Base-by-base conservation (phyloP, 805 yeast species). In the Wickerhamiella sergipiensis region DNA sequence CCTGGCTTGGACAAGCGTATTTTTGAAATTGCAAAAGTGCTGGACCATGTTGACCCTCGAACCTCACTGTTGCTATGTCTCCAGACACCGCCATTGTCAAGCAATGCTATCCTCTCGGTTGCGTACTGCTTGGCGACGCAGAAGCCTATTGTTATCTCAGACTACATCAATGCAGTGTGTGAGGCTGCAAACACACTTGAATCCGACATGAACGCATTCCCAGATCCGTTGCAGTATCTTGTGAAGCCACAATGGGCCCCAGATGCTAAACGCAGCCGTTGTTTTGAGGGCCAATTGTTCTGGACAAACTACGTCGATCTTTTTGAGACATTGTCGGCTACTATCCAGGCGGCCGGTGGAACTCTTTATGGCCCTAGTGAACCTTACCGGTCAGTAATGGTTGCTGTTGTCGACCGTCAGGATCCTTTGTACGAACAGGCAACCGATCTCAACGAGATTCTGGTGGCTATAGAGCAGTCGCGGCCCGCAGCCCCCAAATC, bases 261-360 rank as follows among this genome's bases (percentile, higher is more conserved):
- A 0, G 59, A 63, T 24, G 49, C 59, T 2, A 19, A 8, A 6
- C 58, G 75, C 18, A 8, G 15, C 1, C 38, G 51, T 0, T 48
- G 69, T 6, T 55, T 70, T 38, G 46, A 53, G 1, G 59, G 59
- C 0, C 40, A 55, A n/a, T 33, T 50, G 0, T 64, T 71, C 43
- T 46, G 64, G 2, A 60, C 64, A 48, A 50, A 59, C 10, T 64
- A 61, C 40, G 15, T 45, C 17, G 48, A 45, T 1, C 66, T 61
- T 29, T 57, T 45, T 23, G 59, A 54, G 0, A 55, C 57, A 2
- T 47, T 69, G 19, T 44, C 52, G 3, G 57, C 59, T 0, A 59
- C 61, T 0, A 50, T 70, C 13, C 46, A 54, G 10, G 56, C 57
- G 6, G 66, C 64, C 0, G 63, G 61, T 2, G 70, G 65, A 0